phyloP scores from a whole-genome alignment of 2,329 filamentous ascomycete species.

The Biscogniauxia marginata region DNA sequence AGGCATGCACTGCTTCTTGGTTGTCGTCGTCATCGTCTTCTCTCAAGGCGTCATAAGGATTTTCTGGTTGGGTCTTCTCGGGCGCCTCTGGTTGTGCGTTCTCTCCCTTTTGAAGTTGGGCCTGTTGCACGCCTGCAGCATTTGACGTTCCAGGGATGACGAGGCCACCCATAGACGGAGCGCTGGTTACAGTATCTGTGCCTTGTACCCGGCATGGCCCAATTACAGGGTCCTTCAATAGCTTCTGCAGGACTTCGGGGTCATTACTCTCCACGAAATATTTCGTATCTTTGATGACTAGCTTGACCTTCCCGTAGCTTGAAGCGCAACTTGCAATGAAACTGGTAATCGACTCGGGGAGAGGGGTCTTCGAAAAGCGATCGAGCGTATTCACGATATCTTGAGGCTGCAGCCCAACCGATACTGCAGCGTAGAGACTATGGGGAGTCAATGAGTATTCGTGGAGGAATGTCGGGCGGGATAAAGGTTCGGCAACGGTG shows the following conservation, averaged over 20 bases:
- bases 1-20: constrained; percentile 84
- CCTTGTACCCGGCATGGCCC: constrained; percentile 75
- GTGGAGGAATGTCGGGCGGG: constrained; percentile 85
- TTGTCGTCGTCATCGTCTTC: constrained; percentile 86
- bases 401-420: constrained; percentile 82
- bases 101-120: constrained; percentile 42
- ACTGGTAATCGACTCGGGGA: constrained; percentile 75
- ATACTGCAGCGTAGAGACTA: constrained; percentile 92
- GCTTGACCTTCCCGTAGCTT: constrained; percentile 92
- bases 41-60: constrained; percentile 71
- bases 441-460: constrained; percentile 91
- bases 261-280: constrained; percentile 94
- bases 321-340: constrained; percentile 81
- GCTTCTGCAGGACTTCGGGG: constrained; percentile 76
- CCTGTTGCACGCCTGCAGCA: constrained; percentile 83
- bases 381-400: constrained; percentile 91
- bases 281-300: constrained; percentile 90
- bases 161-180: constrained; percentile 81
- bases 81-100: constrained; percentile 46
- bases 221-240: constrained; percentile 84
- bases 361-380: constrained; percentile 80
- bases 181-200: constrained; percentile 70
- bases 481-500: constrained; percentile 91
- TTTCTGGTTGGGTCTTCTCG: constrained; percentile 56
- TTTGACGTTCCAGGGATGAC: constrained; percentile 95